phyloP scores from a whole-genome alignment of 2,329 filamentous ascomycete genomes.

The Thermothelomyces thermophilus region DNA sequence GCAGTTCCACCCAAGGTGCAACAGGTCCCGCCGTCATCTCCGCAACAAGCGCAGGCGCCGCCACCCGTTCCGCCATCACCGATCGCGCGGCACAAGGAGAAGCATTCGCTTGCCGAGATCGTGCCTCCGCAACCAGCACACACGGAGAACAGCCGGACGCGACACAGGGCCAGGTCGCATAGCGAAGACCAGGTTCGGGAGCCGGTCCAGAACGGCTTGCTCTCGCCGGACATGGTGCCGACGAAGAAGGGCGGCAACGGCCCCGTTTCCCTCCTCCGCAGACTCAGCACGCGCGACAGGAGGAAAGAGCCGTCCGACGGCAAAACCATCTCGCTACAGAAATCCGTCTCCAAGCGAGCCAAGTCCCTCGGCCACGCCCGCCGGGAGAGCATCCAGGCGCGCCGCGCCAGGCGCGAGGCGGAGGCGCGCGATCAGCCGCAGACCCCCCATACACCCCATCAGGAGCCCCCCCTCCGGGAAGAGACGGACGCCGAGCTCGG shows the following conservation, averaged over 20 bases:
- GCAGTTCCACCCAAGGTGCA: slow-evolving; percentile 20
- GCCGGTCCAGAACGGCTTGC: slow-evolving; percentile 59
- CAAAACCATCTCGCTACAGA: slow-evolving; percentile 46
- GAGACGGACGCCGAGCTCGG: slow-evolving; percentile 76
- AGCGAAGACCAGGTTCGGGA: slow-evolving; percentile 87
- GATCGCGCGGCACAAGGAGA: slow-evolving; percentile 31
- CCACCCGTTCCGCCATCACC: slow-evolving; percentile 21
- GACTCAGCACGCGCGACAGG: slow-evolving; percentile 82
- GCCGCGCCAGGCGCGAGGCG: slow-evolving; percentile 57
- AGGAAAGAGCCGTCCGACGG: slow-evolving; percentile 52
- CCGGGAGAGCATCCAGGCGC: slow-evolving; percentile 84
- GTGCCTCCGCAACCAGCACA: slow-evolving; percentile 77
- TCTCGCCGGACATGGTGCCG: slow-evolving; percentile 43
- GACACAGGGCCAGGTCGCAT: slow-evolving; percentile 84
- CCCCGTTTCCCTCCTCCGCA: slow-evolving; percentile 66
- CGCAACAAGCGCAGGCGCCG: slow-evolving; percentile 17
- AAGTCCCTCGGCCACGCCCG: slow-evolving; percentile 86
- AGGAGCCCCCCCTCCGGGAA: slow-evolving; percentile 73
- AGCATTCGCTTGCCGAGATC: slow-evolving; percentile 61
- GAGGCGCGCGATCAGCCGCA: slow-evolving; percentile 26
- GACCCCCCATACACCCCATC: not conserved
- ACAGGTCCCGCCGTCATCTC: slow-evolving; percentile 22
- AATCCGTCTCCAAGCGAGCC: slow-evolving; percentile 62
- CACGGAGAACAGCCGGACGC: slow-evolving; percentile 70
- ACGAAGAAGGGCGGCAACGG: slow-evolving; percentile 65